Evolutionary conservation across 257 asterid species (phyloP).

Genomic region (Ocimum tenuiflorum): DNA sequence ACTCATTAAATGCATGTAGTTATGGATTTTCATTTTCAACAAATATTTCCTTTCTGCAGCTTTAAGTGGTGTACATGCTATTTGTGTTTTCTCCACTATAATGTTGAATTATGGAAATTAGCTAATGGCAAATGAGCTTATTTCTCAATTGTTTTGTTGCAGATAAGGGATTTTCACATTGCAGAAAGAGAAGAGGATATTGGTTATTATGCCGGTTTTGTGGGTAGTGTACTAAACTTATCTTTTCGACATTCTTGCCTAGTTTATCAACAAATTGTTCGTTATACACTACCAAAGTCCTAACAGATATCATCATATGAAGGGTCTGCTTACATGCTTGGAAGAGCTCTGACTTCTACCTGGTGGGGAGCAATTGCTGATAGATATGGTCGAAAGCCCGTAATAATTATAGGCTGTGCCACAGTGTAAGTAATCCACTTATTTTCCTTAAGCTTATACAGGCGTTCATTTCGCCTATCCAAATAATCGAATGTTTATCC

Average conservation of each 20-base stretch:
- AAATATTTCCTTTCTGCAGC: no score
- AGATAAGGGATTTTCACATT: slow-evolving; percentile 66
- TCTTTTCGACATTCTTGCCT: neutral
- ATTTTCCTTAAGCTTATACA: neutral
- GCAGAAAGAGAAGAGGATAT: slow-evolving; percentile 73
- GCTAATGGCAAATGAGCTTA: neutral
- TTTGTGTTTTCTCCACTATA: no score
- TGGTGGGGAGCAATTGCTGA: slow-evolving; percentile 65
- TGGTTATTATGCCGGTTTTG: slow-evolving; percentile 65
- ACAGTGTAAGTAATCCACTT: slow-evolving; percentile 39
- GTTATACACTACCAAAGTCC: neutral
- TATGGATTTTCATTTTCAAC: no score
- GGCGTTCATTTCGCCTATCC: neutral
- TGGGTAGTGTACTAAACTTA: slow-evolving; percentile 34
- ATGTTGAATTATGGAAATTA: no score
- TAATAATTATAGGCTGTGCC: slow-evolving; percentile 51
- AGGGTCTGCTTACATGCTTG: slow-evolving; percentile 68
- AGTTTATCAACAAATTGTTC: neutral
- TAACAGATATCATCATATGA: slow-evolving; percentile 6
- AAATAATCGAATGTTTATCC: slow-evolving; percentile 1
- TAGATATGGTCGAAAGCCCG: slow-evolving; percentile 71
- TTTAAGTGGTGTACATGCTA: no score
- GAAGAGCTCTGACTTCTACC: slow-evolving; percentile 66
- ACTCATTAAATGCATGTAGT: no score
- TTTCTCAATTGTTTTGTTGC: neutral